Conservation (phyloP, 495 filamentous ascomycete species). For the Trichoderma reesei region DNA sequence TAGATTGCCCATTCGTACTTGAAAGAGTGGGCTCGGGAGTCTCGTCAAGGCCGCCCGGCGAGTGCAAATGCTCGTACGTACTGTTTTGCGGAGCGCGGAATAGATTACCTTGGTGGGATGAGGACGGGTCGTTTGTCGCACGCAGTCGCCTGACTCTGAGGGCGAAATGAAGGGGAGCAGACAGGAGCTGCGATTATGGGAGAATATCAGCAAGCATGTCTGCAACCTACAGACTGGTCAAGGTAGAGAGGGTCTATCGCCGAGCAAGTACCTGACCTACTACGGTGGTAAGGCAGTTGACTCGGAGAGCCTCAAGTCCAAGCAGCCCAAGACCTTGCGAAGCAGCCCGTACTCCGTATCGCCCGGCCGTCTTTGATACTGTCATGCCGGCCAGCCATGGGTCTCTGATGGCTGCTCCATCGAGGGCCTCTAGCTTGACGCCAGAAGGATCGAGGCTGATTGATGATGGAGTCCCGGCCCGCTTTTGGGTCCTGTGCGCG, state of each 20-base stretch:
- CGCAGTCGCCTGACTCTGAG: background rate
- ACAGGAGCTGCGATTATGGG: no score
- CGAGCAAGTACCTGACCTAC: no score
- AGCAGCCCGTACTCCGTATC: background rate
- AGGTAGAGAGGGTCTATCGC: no score
- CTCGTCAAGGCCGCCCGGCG: background rate
- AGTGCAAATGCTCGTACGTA: background rate
- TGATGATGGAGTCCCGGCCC: background rate
- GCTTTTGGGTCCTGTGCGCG: background rate
- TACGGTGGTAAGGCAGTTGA: no score
- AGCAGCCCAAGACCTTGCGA: no score
- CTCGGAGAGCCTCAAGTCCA: no score
- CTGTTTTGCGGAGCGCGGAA: no score
- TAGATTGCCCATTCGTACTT: background rate
- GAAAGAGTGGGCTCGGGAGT: background rate
- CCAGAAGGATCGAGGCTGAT: slow-evolving; percentile 8
- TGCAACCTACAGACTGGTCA: background rate
- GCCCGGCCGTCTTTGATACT: background rate
- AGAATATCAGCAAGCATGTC: background rate
- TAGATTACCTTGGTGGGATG: slow-evolving; percentile 9
- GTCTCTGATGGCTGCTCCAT: background rate
- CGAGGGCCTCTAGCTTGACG: background rate
- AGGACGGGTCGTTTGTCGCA: background rate
- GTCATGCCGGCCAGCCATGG: background rate
- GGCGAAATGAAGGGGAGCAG: background rate